Evolutionary conservation across 192 early-diverging fungal genomes (phyloP), one percentile per base, ranked within the genome.

Genomic region (Linnemannia elongata): DNA sequence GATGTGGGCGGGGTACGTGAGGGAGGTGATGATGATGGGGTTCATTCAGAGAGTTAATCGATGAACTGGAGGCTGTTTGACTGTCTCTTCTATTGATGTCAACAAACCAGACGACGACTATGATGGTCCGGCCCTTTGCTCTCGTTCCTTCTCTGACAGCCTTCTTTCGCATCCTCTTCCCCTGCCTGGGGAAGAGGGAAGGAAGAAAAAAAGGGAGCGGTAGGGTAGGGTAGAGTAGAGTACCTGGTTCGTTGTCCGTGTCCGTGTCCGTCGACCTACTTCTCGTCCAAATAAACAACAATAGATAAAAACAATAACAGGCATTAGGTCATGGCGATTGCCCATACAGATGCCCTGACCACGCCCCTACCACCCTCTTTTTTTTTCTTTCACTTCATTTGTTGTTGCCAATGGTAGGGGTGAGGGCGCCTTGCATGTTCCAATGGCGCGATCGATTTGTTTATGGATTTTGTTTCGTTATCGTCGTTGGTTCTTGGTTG

Each of bases 281-380:
- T 4, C 44, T 5, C 18, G 22, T 52, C 49, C 49, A 20, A 22
- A 52, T 3, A 15, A 33, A 66, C 60, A 15, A 27, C n/a, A 10
- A 9, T 6, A 39, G 2, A 10, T 15, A 13, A 4, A 35, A 27
- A 60, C 54, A 60, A n/a, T 2, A 55, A 55, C 0, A 55, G 57
- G 6, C 9, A 60, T 24, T 57, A n/a, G 27, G 57, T 63, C 57
- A 66, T 17, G 30, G 30, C 30, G 33, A 33, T 57, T 63, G 55
- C 55, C 55, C 55, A 60, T n/a, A 60, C 55, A 60, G 55, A 60
- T 60, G 55, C 55, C n/a, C 55, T 60, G 55, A 60, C 55, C 55
- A 22, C 20, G 2, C 55, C 24, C 15, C 22, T 54, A 30, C 27
- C 27, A 30, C 60, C n/a, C 27, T 66, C 60, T 30, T 30, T 66